phyloP scores from a whole-genome alignment of 169 alveolate species.

The Cryptosporidium bovis region DNA sequence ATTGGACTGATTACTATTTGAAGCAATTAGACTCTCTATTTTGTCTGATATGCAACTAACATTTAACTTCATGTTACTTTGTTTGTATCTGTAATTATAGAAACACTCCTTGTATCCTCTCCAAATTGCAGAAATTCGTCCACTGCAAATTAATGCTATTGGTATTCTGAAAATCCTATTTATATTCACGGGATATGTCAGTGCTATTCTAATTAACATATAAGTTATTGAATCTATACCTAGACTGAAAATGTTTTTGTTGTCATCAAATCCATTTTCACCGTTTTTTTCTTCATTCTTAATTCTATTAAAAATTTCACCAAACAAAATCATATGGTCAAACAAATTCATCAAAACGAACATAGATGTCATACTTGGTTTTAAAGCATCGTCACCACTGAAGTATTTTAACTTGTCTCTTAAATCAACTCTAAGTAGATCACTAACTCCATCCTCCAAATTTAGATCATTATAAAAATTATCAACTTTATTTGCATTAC shows the following conservation, averaged over 20 bases:
- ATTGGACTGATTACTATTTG: neutral
- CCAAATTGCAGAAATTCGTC: conserved; percentile 3
- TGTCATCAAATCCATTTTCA: neutral
- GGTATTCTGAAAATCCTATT: conserved; percentile 38
- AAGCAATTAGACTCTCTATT: neutral
- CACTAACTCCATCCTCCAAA: no score
- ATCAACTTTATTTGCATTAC: neutral
- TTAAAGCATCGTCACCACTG: conserved; percentile 45
- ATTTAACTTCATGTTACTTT: neutral
- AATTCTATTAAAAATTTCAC: conserved; percentile 14
- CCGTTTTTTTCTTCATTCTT: neutral
- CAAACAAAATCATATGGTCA: conserved; percentile 65
- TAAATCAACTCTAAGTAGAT: neutral
- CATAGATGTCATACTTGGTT: conserved; percentile 43
- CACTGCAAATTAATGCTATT: conserved; percentile 12
- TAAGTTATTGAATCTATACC: conserved; percentile 53
- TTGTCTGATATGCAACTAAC: conserved; percentile 26
- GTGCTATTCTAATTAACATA: conserved; percentile 44
- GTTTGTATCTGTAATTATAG: conserved; percentile 19
- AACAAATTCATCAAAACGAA: conserved; percentile 28
- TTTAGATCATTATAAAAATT: neutral
- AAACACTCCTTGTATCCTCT: conserved; percentile 7
- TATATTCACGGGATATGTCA: conserved; percentile 51
- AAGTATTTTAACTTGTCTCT: conserved; percentile 21
- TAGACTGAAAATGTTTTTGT: conserved; percentile 13